These are phyloP conservation scores for Sclerotinia minor DNA, from an alignment of 2,329 filamentous ascomycete genomes.

Conservation along the genomic window DNA sequence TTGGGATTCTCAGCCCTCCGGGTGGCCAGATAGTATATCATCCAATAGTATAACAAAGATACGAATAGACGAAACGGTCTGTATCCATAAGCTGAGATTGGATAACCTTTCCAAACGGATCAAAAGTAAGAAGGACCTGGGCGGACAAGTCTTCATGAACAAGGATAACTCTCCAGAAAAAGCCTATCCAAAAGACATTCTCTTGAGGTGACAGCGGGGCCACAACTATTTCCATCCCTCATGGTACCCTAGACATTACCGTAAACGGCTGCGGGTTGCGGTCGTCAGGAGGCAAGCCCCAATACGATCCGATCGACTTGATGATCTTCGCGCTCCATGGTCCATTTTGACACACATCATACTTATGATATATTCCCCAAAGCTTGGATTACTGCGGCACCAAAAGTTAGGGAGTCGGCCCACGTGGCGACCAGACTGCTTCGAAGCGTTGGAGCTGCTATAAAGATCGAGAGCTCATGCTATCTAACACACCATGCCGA, in stretches of 20 bases:
- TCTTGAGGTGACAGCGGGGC: constrained; percentile 16
- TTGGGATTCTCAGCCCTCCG: constrained; percentile 22
- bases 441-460: constrained; percentile 21
- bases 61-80: constrained; percentile 26
- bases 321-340: constrained; percentile 24
- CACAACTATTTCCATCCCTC: constrained; percentile 4
- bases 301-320: constrained; percentile 21
- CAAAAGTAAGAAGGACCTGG: constrained; percentile 6
- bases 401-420: constrained; percentile 25
- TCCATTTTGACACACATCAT: constrained; percentile 16
- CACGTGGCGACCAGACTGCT: constrained; percentile 27
- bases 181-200: neutral
- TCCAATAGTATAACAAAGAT: constrained; percentile 17
- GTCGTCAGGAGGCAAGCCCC: constrained; percentile 17
- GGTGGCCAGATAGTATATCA: constrained; percentile 19
- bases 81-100: constrained; percentile 24
- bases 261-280: constrained; percentile 21
- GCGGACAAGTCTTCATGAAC: constrained; percentile 1
- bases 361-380: constrained; percentile 23
- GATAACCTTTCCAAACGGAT: constrained; percentile 20
- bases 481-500: constrained; percentile 35
- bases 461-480: constrained; percentile 18
- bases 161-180: constrained; percentile 7
- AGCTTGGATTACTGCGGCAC: constrained; percentile 24
- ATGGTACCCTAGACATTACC: constrained; percentile 22